Base-by-base conservation (phyloP, 345 rosid genomes). In the Bruguiera gymnorhiza region DNA sequence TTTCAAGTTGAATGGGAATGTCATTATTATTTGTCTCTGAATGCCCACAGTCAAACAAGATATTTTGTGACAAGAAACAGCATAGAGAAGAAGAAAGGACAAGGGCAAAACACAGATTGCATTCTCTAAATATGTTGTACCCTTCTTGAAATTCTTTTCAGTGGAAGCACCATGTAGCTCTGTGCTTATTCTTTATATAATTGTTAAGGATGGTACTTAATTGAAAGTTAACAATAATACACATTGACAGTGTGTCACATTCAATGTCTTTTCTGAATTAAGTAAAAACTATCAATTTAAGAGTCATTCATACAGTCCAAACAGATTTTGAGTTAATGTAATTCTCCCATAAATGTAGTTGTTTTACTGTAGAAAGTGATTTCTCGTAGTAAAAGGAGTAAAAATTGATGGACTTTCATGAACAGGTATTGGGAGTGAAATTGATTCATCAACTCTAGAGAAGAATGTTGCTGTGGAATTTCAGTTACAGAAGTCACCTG, bases 361-460 rank as follows among this genome's bases (percentile, higher is more conserved):
- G 21, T 19, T 59, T 63, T 39, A 27, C 48, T 63, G 27, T 70
- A 2, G n/a, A 26, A 61, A 62, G 27, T 20, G 51, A 60, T 72
- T 70, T 70, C 52, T 61, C 29, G 31, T 69, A 48, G 20, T 63
- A 76, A 76, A 32, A 79, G 26, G 68, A 36, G 18, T 52, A 46
- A 69, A 36, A 66, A 54, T 67, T 74, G 63, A 69, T 61, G 32
- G 70, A 23, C 63, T 34, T 59, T 66, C 68, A 63, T 73, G 64
- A 72, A 50, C 82, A 79, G 82, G 75, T 5, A 64, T 62, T 24
- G 69, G 76, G 68, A 83, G 68, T 67, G 70, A 76, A 7, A 34
- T 60, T 69, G 62, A 72, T 65, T 55, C 69, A 11, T 75, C 80
- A 52, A 54, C 72, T 24, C 48, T 57, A 32, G 80, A 70, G 67